Percentiles rank a stretch among this genome's conserved stretches.
Conservation (phyloP, 495 filamentous ascomycete genomes). For the Aspergillus olivimuriae region DNA sequence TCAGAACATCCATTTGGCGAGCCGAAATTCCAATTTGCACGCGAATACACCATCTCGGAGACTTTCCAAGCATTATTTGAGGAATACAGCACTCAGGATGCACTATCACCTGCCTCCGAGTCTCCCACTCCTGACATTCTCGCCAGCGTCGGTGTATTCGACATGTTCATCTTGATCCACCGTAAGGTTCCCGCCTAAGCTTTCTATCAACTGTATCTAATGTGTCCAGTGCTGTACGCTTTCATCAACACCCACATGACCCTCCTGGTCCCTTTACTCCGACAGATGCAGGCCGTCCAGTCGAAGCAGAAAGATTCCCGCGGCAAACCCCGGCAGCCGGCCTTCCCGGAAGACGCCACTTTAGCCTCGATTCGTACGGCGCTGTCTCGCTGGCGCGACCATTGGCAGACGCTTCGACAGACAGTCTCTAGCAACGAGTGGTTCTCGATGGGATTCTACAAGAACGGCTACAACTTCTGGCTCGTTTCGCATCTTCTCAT, state of each 20-base stretch:
- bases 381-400: conserved; percentile 31
- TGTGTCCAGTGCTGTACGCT: conserved; percentile 30
- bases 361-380: conserved; percentile 28
- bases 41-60: conserved; percentile 23
- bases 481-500: conserved; percentile 40
- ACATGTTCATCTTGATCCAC: conserved; percentile 43
- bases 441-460: conserved; percentile 41
- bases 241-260: conserved; percentile 44
- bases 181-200: conserved; percentile 17
- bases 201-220: conserved; percentile 2
- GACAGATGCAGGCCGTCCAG: conserved; percentile 5
- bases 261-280: conserved; percentile 26
- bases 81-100: conserved; percentile 6
- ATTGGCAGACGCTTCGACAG: conserved; percentile 31
- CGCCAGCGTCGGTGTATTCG: conserved; percentile 24
- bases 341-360: conserved; percentile 30
- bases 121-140: conserved; percentile 1
- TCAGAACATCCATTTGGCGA: conserved; percentile 36
- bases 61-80: conserved; percentile 35
- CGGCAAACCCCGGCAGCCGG: conserved; percentile 5
- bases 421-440: conserved; percentile 31
- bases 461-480: conserved; percentile 43
- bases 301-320: neutral
- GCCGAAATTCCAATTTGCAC: conserved; percentile 29
- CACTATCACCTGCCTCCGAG: conserved; percentile 3